phyloP scores from a whole-genome alignment of 371 early-diverging fungal genomes.

The Thermomucor indicae-seudaticae region DNA sequence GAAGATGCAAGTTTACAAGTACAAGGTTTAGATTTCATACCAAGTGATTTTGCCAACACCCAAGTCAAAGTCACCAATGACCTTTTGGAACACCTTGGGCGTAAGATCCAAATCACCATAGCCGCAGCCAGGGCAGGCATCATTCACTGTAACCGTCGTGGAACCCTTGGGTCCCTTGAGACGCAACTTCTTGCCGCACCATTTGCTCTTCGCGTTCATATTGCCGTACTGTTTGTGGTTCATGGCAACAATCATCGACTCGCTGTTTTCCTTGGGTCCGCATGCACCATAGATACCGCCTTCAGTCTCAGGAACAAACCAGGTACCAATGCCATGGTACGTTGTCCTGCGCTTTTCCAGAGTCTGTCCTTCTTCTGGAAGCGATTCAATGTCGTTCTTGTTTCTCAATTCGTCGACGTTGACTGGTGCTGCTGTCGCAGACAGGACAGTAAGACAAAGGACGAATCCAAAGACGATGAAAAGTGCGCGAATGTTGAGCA shows the following conservation, averaged over 20 bases:
- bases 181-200: constrained; percentile 18
- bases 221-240: constrained; percentile 20
- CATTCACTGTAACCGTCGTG: constrained; percentile 50
- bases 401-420: too few species aligned
- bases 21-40: constrained; percentile 6
- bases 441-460: too few species aligned
- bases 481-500: too few species aligned
- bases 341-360: constrained; percentile 1
- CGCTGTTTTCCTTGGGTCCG: constrained; percentile 15
- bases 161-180: constrained; percentile 15
- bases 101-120: constrained; percentile 11
- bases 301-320: constrained; percentile 18
- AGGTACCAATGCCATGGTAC: constrained; percentile 23
- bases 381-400: too few species aligned
- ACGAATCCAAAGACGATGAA: too few species aligned
- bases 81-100: constrained; percentile 12
- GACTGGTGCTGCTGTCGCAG: too few species aligned
- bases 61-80: constrained; percentile 14
- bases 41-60: constrained; percentile 17
- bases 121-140: constrained; percentile 39
- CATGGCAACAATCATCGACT: constrained; percentile 22
- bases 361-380: background rate
- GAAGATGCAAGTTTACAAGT: background rate
- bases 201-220: constrained; percentile 13
- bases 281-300: constrained; percentile 23